phyloP scores from a whole-genome alignment of 768 basidiomycete species.

The Mrakia blollopis region DNA sequence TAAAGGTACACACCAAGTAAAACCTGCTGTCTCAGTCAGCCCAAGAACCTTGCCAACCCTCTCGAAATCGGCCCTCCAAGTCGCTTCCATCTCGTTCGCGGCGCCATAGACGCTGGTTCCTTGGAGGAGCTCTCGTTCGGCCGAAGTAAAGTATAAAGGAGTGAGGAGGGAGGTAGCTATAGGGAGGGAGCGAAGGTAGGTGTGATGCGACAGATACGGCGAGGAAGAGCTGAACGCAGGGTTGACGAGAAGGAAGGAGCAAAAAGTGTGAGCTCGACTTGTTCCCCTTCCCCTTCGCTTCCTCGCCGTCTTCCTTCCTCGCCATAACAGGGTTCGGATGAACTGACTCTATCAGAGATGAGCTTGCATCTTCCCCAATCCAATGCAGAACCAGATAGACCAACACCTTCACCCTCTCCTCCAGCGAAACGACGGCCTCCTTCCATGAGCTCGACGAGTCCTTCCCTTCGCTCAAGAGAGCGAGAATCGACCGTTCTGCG shows the following conservation, averaged over 20 bases:
- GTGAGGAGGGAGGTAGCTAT: constrained; percentile 56
- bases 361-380: constrained; percentile 4
- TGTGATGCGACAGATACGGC: constrained; percentile 42
- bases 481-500: constrained; percentile 35
- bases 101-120: constrained; percentile 81
- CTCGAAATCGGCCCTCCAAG: constrained; percentile 62
- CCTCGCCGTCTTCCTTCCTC: too few species aligned
- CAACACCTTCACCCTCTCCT: constrained; percentile 37
- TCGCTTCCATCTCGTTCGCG: constrained; percentile 58
- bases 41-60: constrained; percentile 51
- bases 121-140: constrained; percentile 61
- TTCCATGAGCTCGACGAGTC: background rate
- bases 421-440: constrained; percentile 23
- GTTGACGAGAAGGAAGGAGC: background rate
- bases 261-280: background rate
- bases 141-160: constrained; percentile 62
- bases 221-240: background rate
- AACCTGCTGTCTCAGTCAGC: constrained; percentile 47
- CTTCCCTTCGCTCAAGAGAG: constrained; percentile 14
- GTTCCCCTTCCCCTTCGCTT: background rate
- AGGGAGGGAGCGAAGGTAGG: constrained; percentile 69
- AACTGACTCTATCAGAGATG: background rate
- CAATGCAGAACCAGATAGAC: constrained; percentile 43
- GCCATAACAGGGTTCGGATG: too few species aligned
- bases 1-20: constrained; percentile 61